phyloP scores from a whole-genome alignment of 805 yeast genomes.

The Saccharomycopsis malanga region DNA sequence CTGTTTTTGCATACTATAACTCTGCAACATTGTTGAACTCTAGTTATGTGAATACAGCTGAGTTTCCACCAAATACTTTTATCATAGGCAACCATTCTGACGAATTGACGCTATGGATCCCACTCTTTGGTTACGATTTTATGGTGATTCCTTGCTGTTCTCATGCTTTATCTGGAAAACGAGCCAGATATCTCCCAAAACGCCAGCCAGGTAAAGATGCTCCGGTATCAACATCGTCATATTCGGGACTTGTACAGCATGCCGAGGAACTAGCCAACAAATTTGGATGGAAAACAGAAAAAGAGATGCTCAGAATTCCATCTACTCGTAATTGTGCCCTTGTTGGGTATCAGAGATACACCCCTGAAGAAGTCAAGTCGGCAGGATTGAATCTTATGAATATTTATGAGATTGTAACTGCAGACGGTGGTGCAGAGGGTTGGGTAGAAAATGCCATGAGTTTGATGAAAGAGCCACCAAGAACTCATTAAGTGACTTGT shows the following conservation, averaged over 20 bases:
- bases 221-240: conserved; percentile 48
- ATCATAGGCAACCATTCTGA: conserved; percentile 93
- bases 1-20: conserved; percentile 48
- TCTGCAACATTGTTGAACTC: conserved; percentile 45
- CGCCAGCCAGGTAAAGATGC: conserved; percentile 23
- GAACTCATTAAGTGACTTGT: conserved; percentile 48
- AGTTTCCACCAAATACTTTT: conserved; percentile 66
- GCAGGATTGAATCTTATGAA: conserved; percentile 22
- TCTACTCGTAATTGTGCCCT: conserved; percentile 91
- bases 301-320: conserved; percentile 87
- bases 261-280: conserved; percentile 59
- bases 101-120: conserved; percentile 93
- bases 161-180: conserved; percentile 73
- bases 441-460: conserved; percentile 81
- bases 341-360: conserved; percentile 48
- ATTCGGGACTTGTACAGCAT: conserved; percentile 81
- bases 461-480: conserved; percentile 60
- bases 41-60: conserved; percentile 51
- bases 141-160: conserved; percentile 95
- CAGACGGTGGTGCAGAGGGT: conserved; percentile 86
- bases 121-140: conserved; percentile 78
- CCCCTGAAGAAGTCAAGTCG: conserved; percentile 23
- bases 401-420: conserved; percentile 53
- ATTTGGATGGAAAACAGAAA: conserved; percentile 79
- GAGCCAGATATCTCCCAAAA: conserved; percentile 49